A percentile compares a stretch with the other conserved stretches of the same genome.
These are phyloP conservation scores for Hypoxylon cercidicola DNA, from an alignment of 495 filamentous ascomycete species.

Conservation along the genomic window DNA sequence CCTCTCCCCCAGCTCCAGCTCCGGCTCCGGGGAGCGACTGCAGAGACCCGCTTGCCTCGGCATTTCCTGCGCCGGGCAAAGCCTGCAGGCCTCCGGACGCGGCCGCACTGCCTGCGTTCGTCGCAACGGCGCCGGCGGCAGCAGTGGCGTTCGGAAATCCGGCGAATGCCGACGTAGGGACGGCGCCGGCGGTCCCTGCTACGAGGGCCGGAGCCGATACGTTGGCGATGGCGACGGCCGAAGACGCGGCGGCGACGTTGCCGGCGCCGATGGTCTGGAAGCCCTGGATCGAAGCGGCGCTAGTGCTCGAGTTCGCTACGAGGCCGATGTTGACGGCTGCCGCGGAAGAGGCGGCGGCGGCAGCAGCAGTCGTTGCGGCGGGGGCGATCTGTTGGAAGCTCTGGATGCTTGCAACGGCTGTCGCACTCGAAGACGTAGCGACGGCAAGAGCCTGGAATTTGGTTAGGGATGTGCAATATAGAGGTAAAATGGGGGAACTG, in stretches of 20 bases:
- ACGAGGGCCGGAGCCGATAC: conserved; percentile 13
- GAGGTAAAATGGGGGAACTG: not conserved
- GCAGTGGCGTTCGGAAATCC: conserved; percentile 25
- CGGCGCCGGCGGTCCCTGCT: not conserved
- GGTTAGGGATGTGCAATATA: not conserved
- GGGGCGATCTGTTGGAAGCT: conserved; percentile 27
- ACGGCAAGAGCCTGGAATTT: not conserved
- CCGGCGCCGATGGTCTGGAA: conserved; percentile 24
- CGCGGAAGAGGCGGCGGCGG: conserved; percentile 9
- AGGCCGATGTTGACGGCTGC: conserved; percentile 12
- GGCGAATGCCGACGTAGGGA: conserved; percentile 15
- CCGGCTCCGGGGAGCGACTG: conserved; percentile 1
- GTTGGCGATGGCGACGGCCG: conserved; percentile 13
- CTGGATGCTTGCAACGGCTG: conserved; percentile 20
- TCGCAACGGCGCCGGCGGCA: not conserved
- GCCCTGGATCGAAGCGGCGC: conserved; percentile 13
- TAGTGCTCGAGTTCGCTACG: conserved; percentile 12
- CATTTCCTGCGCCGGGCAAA: not conserved
- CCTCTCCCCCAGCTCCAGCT: too few relatives aligned
- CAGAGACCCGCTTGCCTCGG: conserved; percentile 10
- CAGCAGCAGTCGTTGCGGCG: conserved; percentile 4
- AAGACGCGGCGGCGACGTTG: not conserved
- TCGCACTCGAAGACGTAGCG: not conserved
- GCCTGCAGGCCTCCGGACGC: not conserved
- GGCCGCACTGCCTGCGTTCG: not conserved